Conservation (phyloP, 2,329 filamentous ascomycete species). For the Massarina eburnea region DNA sequence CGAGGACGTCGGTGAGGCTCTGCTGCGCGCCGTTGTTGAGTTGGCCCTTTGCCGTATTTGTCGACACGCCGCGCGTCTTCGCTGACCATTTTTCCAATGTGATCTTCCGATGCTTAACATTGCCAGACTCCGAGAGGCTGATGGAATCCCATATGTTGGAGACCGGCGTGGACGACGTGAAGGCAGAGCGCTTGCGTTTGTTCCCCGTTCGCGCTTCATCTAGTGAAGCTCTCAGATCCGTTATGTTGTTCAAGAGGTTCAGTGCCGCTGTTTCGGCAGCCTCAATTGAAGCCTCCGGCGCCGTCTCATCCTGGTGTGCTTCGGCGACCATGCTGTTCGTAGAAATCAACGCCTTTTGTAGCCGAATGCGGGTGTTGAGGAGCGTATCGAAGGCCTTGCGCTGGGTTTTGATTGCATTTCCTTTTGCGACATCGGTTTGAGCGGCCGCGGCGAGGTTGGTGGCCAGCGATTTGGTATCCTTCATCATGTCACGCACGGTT, state of each 20-base stretch:
- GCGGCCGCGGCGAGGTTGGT: constrained; percentile 67
- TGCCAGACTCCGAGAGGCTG: constrained; percentile 63
- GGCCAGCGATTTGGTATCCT: constrained; percentile 64
- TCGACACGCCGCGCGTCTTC: constrained; percentile 68
- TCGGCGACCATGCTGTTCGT: constrained; percentile 63
- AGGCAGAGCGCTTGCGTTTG: constrained; percentile 59
- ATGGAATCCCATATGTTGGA: constrained; percentile 74
- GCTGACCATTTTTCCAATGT: constrained; percentile 88
- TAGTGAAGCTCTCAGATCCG: constrained; percentile 66
- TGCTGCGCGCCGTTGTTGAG: constrained; percentile 62
- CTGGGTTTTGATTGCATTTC: constrained; percentile 81
- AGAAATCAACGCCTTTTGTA: constrained; percentile 87
- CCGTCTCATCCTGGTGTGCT: constrained; percentile 36
- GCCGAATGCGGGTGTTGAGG: constrained; percentile 84
- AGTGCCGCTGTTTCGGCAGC: constrained; percentile 85
- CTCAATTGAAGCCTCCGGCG: constrained; percentile 58
- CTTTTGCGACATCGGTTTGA: constrained; percentile 80
- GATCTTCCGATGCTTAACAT: constrained; percentile 64
- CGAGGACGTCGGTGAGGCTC: constrained; percentile 67
- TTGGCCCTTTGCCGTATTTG: constrained; percentile 56
- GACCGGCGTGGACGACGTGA: constrained; percentile 60
- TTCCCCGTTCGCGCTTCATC: constrained; percentile 54
- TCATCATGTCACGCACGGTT: constrained; percentile 69
- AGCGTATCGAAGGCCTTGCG: constrained; percentile 84
- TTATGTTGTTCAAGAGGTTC: constrained; percentile 80